These are phyloP conservation scores for Fusarium caatingaense DNA, from an alignment of 2,329 filamentous ascomycete species.

Conservation along the genomic window DNA sequence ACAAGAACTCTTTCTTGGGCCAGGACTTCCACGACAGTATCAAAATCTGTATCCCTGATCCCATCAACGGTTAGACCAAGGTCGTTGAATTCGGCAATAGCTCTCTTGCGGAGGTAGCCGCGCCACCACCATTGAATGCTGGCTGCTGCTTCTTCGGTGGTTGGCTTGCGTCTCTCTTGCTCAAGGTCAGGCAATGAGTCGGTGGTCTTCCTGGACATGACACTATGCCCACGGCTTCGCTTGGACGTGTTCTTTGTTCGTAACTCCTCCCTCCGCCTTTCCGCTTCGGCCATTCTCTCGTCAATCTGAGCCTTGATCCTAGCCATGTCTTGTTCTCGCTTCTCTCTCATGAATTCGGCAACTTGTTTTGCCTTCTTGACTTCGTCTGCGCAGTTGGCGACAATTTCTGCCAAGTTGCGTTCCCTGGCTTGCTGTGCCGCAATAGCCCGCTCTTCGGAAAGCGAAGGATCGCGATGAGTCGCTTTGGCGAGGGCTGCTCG, in stretches of 20 bases:
- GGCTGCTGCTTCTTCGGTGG: conserved; percentile 70
- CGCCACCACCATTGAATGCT: conserved; percentile 80
- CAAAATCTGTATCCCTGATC: conserved; percentile 77
- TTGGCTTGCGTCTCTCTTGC: conserved; percentile 58
- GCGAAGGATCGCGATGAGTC: conserved; percentile 69
- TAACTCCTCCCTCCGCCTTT: conserved; percentile 75
- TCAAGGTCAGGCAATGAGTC: conserved; percentile 62
- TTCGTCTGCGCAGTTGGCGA: conserved; percentile 83
- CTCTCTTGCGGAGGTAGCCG: conserved; percentile 65
- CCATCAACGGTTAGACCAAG: conserved; percentile 77
- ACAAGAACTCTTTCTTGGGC: conserved; percentile 74
- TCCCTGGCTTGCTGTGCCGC: conserved; percentile 83
- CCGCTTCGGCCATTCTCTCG: conserved; percentile 81
- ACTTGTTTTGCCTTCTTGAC: conserved; percentile 84
- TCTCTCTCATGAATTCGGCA: conserved; percentile 84
- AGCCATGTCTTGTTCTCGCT: conserved; percentile 78
- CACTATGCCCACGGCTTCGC: conserved; percentile 65
- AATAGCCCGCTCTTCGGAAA: conserved; percentile 80
- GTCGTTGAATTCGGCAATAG: conserved; percentile 73
- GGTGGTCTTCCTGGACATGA: conserved; percentile 62
- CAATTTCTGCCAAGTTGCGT: conserved; percentile 84
- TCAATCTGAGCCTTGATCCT: conserved; percentile 80
- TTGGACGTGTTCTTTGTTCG: conserved; percentile 65
- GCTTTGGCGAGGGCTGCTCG: conserved; percentile 80
- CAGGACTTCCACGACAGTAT: conserved; percentile 76